Percentiles rank a stretch among this genome's conserved stretches.
These are phyloP conservation scores for Albizia julibrissin DNA, from an alignment of 306 rosid species.

Conservation along the genomic window DNA sequence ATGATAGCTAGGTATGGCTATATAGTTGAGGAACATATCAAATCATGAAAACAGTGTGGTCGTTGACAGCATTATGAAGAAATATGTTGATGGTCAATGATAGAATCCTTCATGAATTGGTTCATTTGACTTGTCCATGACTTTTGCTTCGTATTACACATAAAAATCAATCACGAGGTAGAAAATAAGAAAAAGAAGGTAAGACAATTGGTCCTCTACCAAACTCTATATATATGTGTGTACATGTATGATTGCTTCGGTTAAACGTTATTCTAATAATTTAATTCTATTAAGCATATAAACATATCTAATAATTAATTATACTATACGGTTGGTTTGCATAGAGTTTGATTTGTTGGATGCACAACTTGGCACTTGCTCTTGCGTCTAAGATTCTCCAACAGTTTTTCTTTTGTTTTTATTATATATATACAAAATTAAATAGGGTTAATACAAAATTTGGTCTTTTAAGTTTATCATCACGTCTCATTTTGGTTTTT, in stretches of 20 bases:
- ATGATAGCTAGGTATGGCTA: not conserved
- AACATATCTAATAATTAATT: not conserved
- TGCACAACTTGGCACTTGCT: not conserved
- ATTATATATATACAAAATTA: no score
- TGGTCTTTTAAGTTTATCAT: no score
- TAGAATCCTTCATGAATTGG: conserved; percentile 1
- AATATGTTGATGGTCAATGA: conserved; percentile 8
- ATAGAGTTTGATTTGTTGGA: not conserved
- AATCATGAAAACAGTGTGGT: not conserved
- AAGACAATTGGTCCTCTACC: not conserved
- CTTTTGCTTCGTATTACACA: not conserved
- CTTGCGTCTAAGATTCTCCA: conserved; percentile 23
- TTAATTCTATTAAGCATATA: not conserved
- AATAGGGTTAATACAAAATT: no score
- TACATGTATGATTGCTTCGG: not conserved
- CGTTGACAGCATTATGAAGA: conserved; percentile 17
- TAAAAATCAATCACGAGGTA: not conserved
- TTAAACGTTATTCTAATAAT: not conserved
- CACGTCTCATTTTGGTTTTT: no score
- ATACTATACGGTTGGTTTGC: not conserved
- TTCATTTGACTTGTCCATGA: conserved; percentile 15
- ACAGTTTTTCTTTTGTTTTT: not conserved
- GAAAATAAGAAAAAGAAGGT: conserved; percentile 14
- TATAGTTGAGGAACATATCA: not conserved
- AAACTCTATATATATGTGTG: not conserved